A percentile compares a stretch with the other conserved stretches of the same genome.
phyloP scores from a whole-genome alignment of 2,329 filamentous ascomycete species.

The Herpotrichia juniperi region DNA sequence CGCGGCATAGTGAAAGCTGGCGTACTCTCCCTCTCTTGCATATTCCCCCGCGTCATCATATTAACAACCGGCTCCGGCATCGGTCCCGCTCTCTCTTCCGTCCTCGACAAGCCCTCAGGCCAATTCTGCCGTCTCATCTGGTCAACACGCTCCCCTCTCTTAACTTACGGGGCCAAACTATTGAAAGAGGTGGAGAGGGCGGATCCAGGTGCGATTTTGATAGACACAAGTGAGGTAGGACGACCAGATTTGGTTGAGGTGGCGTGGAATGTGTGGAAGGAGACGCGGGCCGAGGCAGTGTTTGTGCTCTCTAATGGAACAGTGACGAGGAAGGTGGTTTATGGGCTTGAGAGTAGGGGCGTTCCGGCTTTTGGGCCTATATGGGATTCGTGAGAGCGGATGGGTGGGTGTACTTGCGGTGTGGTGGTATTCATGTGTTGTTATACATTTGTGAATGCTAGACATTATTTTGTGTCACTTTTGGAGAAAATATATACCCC shows the following conservation, averaged over 20 bases:
- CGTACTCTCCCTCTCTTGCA: slow-evolving; percentile 35
- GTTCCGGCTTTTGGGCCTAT: slow-evolving; percentile 75
- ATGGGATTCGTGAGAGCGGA: slow-evolving; percentile 64
- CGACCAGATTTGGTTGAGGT: slow-evolving; percentile 66
- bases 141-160: slow-evolving; percentile 66
- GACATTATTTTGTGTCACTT: too few species aligned
- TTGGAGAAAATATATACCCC: too few species aligned
- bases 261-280: slow-evolving; percentile 57
- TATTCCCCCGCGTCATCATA: slow-evolving; percentile 40
- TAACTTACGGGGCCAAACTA: slow-evolving; percentile 67
- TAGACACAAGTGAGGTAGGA: slow-evolving; percentile 67
- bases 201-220: slow-evolving; percentile 68
- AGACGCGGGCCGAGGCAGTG: slow-evolving; percentile 67
- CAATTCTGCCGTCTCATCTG: slow-evolving; percentile 69
- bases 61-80: slow-evolving; percentile 45
- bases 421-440: too few species aligned
- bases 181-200: slow-evolving; percentile 61
- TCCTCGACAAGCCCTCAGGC: slow-evolving; percentile 57
- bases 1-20: slow-evolving; percentile 36
- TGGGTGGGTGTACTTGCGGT: too few species aligned
- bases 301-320: slow-evolving; percentile 74
- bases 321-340: slow-evolving; percentile 72
- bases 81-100: slow-evolving; percentile 53
- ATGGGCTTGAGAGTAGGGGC: slow-evolving; percentile 69
- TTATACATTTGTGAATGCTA: too few species aligned